Conservation (phyloP, 768 basidiomycete species). For the Russula compacta region DNA sequence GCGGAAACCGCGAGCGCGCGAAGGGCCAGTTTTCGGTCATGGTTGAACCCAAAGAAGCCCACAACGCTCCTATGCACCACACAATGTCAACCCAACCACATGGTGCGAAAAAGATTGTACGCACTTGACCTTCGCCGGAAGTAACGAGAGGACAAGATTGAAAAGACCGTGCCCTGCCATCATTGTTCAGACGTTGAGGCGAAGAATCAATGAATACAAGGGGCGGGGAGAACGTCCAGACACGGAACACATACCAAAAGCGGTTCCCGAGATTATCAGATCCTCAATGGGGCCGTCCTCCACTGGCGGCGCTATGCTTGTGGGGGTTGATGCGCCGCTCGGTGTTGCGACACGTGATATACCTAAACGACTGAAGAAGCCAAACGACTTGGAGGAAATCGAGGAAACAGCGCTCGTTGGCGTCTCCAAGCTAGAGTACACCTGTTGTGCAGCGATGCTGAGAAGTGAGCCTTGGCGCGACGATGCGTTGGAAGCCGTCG, state of each 20-base stretch:
- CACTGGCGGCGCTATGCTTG: background rate
- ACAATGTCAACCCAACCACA: background rate
- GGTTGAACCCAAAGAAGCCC: constrained; percentile 68
- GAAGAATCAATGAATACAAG: background rate
- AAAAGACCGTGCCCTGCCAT: constrained; percentile 40
- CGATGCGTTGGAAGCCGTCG: constrained; percentile 28
- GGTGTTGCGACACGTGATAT: constrained; percentile 21
- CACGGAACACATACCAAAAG: constrained; percentile 46
- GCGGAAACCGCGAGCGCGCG: constrained; percentile 62
- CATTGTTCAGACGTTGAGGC: background rate
- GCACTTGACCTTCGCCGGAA: constrained; percentile 64
- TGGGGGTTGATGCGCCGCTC: constrained; percentile 13
- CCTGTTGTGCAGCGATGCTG: constrained; percentile 2
- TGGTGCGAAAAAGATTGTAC: constrained; percentile 17
- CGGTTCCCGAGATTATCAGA: constrained; percentile 62
- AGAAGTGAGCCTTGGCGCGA: constrained; percentile 30
- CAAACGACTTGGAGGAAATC: constrained; percentile 6
- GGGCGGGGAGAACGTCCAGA: background rate
- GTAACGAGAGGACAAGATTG: constrained; percentile 68
- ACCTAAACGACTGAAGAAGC: constrained; percentile 26
- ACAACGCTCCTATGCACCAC: constrained; percentile 48
- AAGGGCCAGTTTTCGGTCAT: constrained; percentile 60
- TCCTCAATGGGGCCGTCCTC: constrained; percentile 58
- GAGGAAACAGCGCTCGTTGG: constrained; percentile 11
- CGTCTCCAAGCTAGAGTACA: constrained; percentile 19